Evolutionary conservation across 2,329 filamentous ascomycete species (phyloP).

Genomic region (Hypocreales sp.): DNA sequence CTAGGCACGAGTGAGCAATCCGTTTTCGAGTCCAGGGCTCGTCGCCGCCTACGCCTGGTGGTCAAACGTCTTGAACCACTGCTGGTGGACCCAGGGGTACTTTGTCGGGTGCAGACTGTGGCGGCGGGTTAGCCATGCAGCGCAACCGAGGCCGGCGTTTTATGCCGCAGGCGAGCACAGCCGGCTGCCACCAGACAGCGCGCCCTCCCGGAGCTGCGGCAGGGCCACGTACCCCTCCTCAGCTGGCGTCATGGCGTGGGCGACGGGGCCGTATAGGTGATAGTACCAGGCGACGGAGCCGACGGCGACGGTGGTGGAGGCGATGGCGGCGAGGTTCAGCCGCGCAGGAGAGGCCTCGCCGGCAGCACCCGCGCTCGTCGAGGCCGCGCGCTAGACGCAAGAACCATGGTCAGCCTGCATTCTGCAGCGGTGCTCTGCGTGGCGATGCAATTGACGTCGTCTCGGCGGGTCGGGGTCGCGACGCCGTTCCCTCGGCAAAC

Average conservation of each 20-base stretch:
- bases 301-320: conserved; percentile 73
- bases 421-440: no score
- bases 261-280: conserved; percentile 81
- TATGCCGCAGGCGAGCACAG: conserved; percentile 15
- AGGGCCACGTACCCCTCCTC: conserved; percentile 83
- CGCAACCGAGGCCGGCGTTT: conserved; percentile 9
- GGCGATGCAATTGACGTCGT: conserved; percentile 16
- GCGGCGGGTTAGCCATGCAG: conserved; percentile 11
- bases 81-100: conserved; percentile 91
- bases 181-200: not conserved
- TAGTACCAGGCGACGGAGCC: conserved; percentile 95
- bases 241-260: conserved; percentile 77
- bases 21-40: not conserved
- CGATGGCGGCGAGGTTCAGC: conserved; percentile 73
- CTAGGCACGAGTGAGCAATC: conserved; percentile 27
- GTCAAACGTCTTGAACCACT: conserved; percentile 91
- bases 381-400: conserved; percentile 42
- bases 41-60: conserved; percentile 66
- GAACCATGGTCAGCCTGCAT: conserved; percentile 4
- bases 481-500: conserved; percentile 14
- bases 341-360: conserved; percentile 57
- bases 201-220: not conserved
- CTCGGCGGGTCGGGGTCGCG: conserved; percentile 8
- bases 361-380: conserved; percentile 59
- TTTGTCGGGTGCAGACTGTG: conserved; percentile 73